A percentile compares a stretch with the other conserved stretches of the same genome.
These are phyloP conservation scores for Ogataea thermomethanolica DNA, from an alignment of 805 yeast genomes.

Conservation along the genomic window DNA sequence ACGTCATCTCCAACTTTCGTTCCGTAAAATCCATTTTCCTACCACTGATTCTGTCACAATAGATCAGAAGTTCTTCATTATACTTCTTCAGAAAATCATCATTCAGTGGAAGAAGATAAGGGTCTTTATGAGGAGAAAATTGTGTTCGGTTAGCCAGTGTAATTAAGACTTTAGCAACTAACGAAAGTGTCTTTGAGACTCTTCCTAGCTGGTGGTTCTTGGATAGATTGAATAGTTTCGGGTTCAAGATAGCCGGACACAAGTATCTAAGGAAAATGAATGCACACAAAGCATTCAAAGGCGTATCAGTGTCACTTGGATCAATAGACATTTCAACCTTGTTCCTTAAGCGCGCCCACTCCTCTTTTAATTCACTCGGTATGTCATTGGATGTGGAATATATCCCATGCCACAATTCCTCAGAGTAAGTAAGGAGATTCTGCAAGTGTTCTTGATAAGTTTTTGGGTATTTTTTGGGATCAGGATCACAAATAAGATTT, in stretches of 20 bases:
- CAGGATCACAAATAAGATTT: slow-evolving; percentile 69
- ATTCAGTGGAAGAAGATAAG: slow-evolving; percentile 71
- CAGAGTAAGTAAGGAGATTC: slow-evolving; percentile 41
- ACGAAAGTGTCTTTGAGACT: slow-evolving; percentile 72
- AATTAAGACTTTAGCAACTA: slow-evolving; percentile 75
- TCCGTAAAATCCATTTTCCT: slow-evolving; percentile 61
- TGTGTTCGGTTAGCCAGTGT: slow-evolving; percentile 72
- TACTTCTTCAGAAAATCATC: slow-evolving; percentile 54
- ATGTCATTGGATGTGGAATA: slow-evolving; percentile 67
- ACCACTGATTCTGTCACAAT: slow-evolving; percentile 69
- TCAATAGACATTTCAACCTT: slow-evolving; percentile 62
- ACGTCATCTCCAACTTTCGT: slow-evolving; percentile 52
- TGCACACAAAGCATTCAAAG: slow-evolving; percentile 75
- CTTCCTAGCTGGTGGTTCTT: slow-evolving; percentile 67
- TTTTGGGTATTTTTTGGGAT: slow-evolving; percentile 51
- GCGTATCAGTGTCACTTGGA: slow-evolving; percentile 45
- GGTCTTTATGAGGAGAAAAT: slow-evolving; percentile 80
- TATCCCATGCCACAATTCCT: slow-evolving; percentile 63
- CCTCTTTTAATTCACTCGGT: slow-evolving; percentile 62
- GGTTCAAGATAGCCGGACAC: slow-evolving; percentile 90
- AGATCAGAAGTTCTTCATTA: slow-evolving; percentile 56
- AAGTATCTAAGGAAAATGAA: slow-evolving; percentile 79
- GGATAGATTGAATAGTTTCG: slow-evolving; percentile 75
- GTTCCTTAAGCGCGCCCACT: slow-evolving; percentile 58
- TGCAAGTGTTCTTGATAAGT: slow-evolving; percentile 36